Conservation (phyloP, 2,329 filamentous ascomycete species). For the Stachybotrys chartarum region DNA sequence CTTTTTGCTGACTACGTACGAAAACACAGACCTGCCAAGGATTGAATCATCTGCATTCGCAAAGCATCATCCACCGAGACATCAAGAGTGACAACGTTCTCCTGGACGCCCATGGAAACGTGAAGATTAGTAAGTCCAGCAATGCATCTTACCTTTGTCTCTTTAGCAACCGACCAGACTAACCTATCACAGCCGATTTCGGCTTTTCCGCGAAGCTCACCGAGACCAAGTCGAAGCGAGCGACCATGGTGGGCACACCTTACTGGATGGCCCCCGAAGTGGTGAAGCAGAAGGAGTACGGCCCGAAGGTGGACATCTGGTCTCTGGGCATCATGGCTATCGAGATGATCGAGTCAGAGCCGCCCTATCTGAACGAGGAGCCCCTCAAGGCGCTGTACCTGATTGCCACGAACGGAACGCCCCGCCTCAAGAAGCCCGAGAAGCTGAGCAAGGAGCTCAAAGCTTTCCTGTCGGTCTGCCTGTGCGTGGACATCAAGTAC, state of each 20-base stretch:
- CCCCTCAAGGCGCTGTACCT: slow-evolving; percentile 94
- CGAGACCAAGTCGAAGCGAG: slow-evolving; percentile 92
- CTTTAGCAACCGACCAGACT: slow-evolving; percentile 4
- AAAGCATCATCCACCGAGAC: slow-evolving; percentile 97
- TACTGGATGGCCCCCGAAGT: slow-evolving; percentile 99
- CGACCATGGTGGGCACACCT: slow-evolving; percentile 97
- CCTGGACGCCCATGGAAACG: slow-evolving; percentile 85
- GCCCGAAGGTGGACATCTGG: slow-evolving; percentile 98
- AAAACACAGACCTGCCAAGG: slow-evolving; percentile 78
- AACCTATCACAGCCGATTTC: slow-evolving; percentile 70
- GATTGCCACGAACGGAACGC: slow-evolving; percentile 96
- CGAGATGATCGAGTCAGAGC: slow-evolving; percentile 99
- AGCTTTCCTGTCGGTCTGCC: slow-evolving; percentile 89
- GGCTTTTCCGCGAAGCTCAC: slow-evolving; percentile 98
- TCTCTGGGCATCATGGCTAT: slow-evolving; percentile 99
- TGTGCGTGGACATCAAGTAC: slow-evolving; percentile 94
- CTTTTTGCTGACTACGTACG: slow-evolving; percentile 8
- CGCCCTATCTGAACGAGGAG: slow-evolving; percentile 95
- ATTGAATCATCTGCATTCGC: slow-evolving; percentile 85
- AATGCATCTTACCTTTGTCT: background rate
- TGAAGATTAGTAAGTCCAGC: slow-evolving; percentile 80
- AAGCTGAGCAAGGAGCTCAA: slow-evolving; percentile 97
- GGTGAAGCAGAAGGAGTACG: slow-evolving; percentile 98
- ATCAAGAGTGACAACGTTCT: slow-evolving; percentile 99
- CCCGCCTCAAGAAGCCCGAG: slow-evolving; percentile 94